These are phyloP conservation scores for Sesbania bispinosa DNA, from an alignment of 306 rosid genomes.

Conservation along the genomic window DNA sequence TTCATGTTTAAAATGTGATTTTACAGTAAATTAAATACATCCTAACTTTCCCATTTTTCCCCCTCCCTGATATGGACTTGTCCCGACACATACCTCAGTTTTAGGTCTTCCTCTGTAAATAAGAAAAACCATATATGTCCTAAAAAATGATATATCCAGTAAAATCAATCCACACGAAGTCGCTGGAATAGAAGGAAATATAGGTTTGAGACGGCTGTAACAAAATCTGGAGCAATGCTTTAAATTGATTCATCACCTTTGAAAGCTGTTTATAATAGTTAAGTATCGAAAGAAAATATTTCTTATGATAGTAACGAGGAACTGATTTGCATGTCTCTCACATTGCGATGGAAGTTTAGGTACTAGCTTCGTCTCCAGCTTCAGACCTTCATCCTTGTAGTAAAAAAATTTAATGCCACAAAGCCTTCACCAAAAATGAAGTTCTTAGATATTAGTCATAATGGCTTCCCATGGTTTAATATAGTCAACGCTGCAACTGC, in stretches of 20 bases:
- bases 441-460: not conserved
- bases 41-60: no score
- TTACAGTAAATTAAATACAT: no score
- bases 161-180: conserved; percentile 3
- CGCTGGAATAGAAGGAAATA: not conserved
- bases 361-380: no score
- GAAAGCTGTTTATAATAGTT: not conserved
- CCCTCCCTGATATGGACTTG: no score
- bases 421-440: not conserved
- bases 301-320: not conserved
- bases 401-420: not conserved
- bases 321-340: not conserved
- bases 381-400: not conserved
- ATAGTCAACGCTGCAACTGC: conserved; percentile 66
- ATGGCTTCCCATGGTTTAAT: conserved; percentile 42
- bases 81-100: not conserved
- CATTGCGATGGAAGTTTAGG: not conserved
- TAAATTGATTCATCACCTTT: not conserved
- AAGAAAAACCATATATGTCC: no score
- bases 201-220: not conserved
- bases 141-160: no score
- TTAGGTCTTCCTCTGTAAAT: no score
- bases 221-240: not conserved
- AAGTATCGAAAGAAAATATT: not conserved
- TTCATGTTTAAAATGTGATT: no score